Percentiles rank a stretch among this genome's conserved stretches.
These are phyloP conservation scores for Salisapilia sapeloensis DNA, from an alignment of 352 stramenopile species.

Conservation along the genomic window DNA sequence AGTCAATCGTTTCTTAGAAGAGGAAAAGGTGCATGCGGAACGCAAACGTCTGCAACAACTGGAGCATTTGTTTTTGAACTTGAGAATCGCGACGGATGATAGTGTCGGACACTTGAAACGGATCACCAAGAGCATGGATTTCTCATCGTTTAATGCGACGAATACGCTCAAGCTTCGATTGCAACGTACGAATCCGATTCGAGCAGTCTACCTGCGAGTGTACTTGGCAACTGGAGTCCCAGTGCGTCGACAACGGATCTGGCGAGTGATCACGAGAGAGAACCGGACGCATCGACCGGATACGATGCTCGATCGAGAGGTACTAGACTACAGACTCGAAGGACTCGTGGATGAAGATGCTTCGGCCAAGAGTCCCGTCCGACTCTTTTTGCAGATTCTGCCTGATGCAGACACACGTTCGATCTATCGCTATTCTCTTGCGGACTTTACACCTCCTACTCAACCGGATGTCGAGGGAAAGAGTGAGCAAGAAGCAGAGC, in stretches of 20 bases:
- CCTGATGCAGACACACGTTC: constrained; percentile 3
- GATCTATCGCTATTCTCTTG: constrained; percentile 39
- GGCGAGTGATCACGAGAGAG: constrained; percentile 74
- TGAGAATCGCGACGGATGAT: constrained; percentile 61
- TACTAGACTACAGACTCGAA: constrained; percentile 26
- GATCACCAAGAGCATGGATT: constrained; percentile 64
- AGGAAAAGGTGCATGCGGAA: constrained; percentile 42
- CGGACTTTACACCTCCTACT: constrained; percentile 31
- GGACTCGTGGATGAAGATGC: constrained; percentile 57
- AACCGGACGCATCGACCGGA: constrained; percentile 71
- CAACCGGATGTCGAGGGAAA: constrained; percentile 6
- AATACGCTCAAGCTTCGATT: constrained; percentile 40
- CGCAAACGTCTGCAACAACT: constrained; percentile 70
- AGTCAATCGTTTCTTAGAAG: constrained; percentile 52
- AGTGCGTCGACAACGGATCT: constrained; percentile 44
- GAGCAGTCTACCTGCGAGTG: constrained; percentile 44
- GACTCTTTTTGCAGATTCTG: constrained; percentile 63
- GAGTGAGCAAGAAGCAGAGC: constrained; percentile 4
- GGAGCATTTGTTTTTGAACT: constrained; percentile 65
- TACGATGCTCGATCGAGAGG: constrained; percentile 19
- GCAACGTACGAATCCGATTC: constrained; percentile 30
- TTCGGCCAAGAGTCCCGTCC: constrained; percentile 41
- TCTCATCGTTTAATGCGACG: constrained; percentile 55
- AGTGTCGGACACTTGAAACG: constrained; percentile 45
- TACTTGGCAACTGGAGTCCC: constrained; percentile 46